Conservation (phyloP, 148 eudicot genomes). For the Rhododendron ovatum region DNA sequence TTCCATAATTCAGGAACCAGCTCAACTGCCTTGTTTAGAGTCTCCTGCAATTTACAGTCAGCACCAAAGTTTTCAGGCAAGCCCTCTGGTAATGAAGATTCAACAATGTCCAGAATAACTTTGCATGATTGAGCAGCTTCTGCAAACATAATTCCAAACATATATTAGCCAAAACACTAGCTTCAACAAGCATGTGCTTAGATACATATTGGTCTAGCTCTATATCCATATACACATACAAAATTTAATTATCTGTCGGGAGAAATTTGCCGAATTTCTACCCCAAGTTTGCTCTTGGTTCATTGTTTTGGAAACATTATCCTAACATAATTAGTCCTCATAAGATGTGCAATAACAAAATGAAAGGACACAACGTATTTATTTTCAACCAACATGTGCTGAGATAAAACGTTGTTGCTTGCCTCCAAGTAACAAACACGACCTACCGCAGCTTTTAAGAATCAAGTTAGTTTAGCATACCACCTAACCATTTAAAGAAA, state of each 20-base stretch:
- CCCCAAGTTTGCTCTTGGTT: background rate
- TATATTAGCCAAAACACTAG: slow-evolving; percentile 23
- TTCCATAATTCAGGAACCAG: slow-evolving; percentile 89
- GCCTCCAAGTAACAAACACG: background rate
- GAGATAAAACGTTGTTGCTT: background rate
- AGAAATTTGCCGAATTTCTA: background rate
- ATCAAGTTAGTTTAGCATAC: background rate
- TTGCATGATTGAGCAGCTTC: slow-evolving; percentile 97
- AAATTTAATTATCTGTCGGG: background rate
- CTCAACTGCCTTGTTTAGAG: slow-evolving; percentile 62
- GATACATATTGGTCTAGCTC: background rate
- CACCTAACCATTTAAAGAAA: background rate
- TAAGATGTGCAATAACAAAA: background rate
- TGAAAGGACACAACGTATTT: background rate
- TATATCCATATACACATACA: background rate
- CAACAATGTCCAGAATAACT: slow-evolving; percentile 83
- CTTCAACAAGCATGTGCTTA: background rate
- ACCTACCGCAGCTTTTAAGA: background rate
- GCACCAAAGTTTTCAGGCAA: slow-evolving; percentile 70
- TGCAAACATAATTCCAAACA: slow-evolving; percentile 41
- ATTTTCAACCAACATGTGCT: background rate
- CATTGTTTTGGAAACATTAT: background rate
- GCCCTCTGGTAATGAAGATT: slow-evolving; percentile 85
- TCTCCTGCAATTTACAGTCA: slow-evolving; percentile 87
- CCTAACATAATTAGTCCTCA: background rate